Base-by-base conservation (phyloP, 2,329 filamentous ascomycete genomes). In the Microascus cirrosus region DNA sequence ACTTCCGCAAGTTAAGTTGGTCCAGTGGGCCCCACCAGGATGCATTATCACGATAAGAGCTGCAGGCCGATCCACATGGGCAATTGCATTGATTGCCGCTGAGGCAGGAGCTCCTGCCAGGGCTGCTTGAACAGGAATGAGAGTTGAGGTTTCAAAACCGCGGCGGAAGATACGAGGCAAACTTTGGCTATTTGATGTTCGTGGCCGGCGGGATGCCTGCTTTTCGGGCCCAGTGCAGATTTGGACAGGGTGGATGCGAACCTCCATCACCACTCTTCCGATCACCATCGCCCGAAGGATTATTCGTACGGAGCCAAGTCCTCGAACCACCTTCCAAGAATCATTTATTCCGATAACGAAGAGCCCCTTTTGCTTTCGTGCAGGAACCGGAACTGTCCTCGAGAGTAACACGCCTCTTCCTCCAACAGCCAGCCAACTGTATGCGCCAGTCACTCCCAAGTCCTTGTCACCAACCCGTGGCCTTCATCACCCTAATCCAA, bases 41-140 rank as follows among this genome's bases (percentile, higher is more conserved):
- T 53, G 51, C 51, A 28, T 53, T 53, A 53, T 53, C 51, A 53
- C 51, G 51, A 53, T 53, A 53, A 53, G 51, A 53, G 51, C 51
- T 53, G 28, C 45, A 50, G 45, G 8, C 22, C 22, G 22, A 24
- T 50, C 45, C 45, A 20, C 45, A 22, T 50, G 11, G n/a, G 39
- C 24, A 50, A 20, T 5, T 24, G 22, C 45, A 22, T 11, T 50
- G n/a, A 13, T 20, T 11, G n/a, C 6, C 45, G n/a, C 4, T 5
- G 22, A 12, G 18, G 45, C 18, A 24, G 22, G 45, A 11, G 22
- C 45, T 12, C 11, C 8, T 22, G 11, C 45, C 20, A 50, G 18
- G 11, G 22, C 45, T 22, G 3, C 20, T 13, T 42, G 12, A n/a
- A 42, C 13, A 42, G 36, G 36, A 13, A 42, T 7, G 36, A n/a